Evolutionary conservation across 2,329 filamentous ascomycete species (phyloP).

Genomic region (Colletotrichum tropicale): DNA sequence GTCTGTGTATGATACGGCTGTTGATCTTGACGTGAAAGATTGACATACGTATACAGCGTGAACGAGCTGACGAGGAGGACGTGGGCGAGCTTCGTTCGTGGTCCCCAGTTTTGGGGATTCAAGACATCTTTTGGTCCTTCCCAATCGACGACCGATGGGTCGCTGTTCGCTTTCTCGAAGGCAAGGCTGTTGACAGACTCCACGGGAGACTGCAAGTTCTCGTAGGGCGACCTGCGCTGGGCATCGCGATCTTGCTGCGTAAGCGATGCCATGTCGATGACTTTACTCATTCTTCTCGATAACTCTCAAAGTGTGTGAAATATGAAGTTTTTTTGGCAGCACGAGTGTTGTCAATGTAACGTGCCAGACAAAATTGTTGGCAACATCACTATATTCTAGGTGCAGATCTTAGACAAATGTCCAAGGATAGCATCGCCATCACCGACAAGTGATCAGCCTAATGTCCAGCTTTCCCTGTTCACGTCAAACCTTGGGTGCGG

Average conservation of each 20-base stretch:
- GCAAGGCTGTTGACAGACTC: background rate
- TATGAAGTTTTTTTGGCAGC: rapidly evolving
- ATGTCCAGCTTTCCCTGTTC: background rate
- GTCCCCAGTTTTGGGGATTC: slow-evolving; percentile 65
- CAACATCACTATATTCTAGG: background rate
- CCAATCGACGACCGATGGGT: slow-evolving; percentile 55
- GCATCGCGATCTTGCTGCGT: background rate
- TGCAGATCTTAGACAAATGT: background rate
- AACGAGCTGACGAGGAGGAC: slow-evolving; percentile 42
- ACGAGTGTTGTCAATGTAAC: background rate
- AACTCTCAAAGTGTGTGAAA: background rate
- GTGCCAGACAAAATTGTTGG: background rate
- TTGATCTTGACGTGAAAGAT: background rate
- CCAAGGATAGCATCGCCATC: background rate
- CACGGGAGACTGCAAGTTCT: background rate
- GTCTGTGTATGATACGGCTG: too few species aligned
- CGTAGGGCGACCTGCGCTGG: background rate
- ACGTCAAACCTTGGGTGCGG: background rate
- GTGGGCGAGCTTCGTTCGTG: slow-evolving; percentile 38
- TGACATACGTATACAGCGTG: slow-evolving; percentile 35
- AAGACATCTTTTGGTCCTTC: slow-evolving; percentile 60
- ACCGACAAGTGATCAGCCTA: background rate
- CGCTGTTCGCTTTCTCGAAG: background rate
- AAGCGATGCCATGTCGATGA: background rate
- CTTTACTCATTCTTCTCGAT: background rate